Conservation (phyloP, 805 yeast species). For the Suhomyces tanzawaensis region DNA sequence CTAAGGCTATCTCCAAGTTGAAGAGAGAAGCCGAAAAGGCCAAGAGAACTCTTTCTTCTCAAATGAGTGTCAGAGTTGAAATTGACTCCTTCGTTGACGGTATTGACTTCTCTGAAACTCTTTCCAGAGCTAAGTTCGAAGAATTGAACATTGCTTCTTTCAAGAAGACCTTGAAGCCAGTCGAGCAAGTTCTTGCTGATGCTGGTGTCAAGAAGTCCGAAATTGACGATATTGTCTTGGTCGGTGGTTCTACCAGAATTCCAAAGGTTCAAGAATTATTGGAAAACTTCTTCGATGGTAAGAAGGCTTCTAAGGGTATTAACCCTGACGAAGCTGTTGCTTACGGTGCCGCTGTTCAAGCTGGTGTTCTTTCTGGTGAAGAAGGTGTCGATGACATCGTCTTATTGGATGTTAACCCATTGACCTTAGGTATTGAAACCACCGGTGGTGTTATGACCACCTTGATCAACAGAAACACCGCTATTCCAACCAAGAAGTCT, state of each 20-base stretch:
- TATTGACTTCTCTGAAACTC: constrained; percentile 46
- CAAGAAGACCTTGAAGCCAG: constrained; percentile 47
- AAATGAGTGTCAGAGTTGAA: constrained; percentile 42
- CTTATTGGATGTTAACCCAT: constrained; percentile 95
- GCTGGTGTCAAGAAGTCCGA: constrained; percentile 45
- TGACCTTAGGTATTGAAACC: constrained; percentile 99
- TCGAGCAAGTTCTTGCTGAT: constrained; percentile 46
- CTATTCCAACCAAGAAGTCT: constrained; percentile 98
- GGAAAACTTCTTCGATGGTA: constrained; percentile 45
- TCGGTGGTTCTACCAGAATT: constrained; percentile 51
- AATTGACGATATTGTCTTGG: constrained; percentile 46
- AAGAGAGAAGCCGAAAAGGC: constrained; percentile 51
- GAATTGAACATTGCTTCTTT: constrained; percentile 45
- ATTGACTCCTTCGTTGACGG: constrained; percentile 49
- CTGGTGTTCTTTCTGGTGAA: constrained; percentile 96
- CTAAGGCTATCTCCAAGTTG: constrained; percentile 45
- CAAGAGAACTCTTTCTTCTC: constrained; percentile 47
- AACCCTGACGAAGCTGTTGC: constrained; percentile 53
- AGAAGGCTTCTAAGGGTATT: constrained; percentile 48
- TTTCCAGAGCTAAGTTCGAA: constrained; percentile 49
- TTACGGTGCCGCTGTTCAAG: constrained; percentile 92
- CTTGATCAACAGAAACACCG: constrained; percentile 98
- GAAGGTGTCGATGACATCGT: constrained; percentile 94
- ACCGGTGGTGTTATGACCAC: constrained; percentile 99
- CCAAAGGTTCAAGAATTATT: constrained; percentile 50